Evolutionary conservation across 2,329 filamentous ascomycete species (phyloP).

Genomic region (Exophiala sp.): DNA sequence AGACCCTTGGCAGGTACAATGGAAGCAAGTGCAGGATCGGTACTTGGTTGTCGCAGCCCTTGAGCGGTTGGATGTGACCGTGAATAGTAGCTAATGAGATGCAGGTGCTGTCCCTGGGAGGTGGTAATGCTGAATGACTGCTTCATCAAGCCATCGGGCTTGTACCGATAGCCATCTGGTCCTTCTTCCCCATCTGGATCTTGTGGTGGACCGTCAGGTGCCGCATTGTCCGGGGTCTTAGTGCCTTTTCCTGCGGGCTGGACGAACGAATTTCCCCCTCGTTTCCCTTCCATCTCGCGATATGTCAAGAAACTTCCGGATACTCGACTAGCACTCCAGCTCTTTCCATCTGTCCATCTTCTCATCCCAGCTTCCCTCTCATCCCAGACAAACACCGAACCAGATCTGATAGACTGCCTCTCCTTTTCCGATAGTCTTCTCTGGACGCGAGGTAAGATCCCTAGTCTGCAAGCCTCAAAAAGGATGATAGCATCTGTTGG

Average conservation of each 20-base stretch:
- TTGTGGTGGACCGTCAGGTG: slow-evolving; percentile 68
- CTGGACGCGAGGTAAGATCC: slow-evolving; percentile 86
- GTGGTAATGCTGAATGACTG: slow-evolving; percentile 99
- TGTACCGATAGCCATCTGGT: slow-evolving; percentile 88
- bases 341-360: slow-evolving; percentile 97
- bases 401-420: slow-evolving; percentile 89
- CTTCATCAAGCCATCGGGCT: slow-evolving; percentile 97
- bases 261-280: slow-evolving; percentile 70
- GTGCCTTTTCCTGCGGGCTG: slow-evolving; percentile 54
- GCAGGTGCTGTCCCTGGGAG: slow-evolving; percentile 81
- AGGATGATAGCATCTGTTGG: slow-evolving; percentile 94
- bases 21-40: slow-evolving; percentile 72
- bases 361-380: slow-evolving; percentile 97
- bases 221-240: slow-evolving; percentile 81
- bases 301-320: slow-evolving; percentile 98
- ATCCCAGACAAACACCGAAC: slow-evolving; percentile 99
- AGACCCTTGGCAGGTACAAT: slow-evolving; percentile 89
- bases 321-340: slow-evolving; percentile 95
- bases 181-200: slow-evolving; percentile 65
- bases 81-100: slow-evolving; percentile 96
- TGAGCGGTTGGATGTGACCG: slow-evolving; percentile 69
- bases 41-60: slow-evolving; percentile 75
- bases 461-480: slow-evolving; percentile 93
- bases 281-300: slow-evolving; percentile 97
- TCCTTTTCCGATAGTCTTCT: slow-evolving; percentile 93